Evolutionary conservation across 495 filamentous ascomycete species (phyloP), one percentile per base, ranked within the genome.

Genomic region (Acidomyces sp.): DNA sequence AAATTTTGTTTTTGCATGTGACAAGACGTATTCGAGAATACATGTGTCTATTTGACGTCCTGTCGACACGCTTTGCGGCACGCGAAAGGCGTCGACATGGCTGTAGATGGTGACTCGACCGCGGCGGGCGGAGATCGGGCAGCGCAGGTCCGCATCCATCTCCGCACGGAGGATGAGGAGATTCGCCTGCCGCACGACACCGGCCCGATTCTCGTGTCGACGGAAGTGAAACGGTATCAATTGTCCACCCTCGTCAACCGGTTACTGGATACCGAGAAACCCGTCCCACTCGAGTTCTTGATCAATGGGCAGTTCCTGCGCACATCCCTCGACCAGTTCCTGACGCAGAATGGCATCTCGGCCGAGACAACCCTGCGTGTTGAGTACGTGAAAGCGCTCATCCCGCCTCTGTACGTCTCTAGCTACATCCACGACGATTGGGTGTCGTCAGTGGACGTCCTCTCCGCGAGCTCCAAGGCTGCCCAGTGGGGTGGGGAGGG

Each of bases 361-460:
- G 69, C 85, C 21, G 90, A 97, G 63, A 78, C 78, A 6, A 84
- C 77, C 3, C 62, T 97, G 21, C 80, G 78, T 23, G 71, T 97
- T 31, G 86, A 95, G 66, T 97, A 95, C 64, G 84, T 93, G 6
- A 78, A 85, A 43, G 86, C 85, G 38, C 64, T 92, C 37, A 77
- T 93, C 56, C 90, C 90, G 0, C 92, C 90, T 16, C 64, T 79
- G 10, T 82, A 85, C 57, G 74, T 87, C 29, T 75, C 86, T 4
- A 83, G 80, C 39, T 95, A 92, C 60, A 75, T 93, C 63, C 86
- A 96, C 56, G 86, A 95, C 53, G 88, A 95, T 54, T 97, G 90
- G 90, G 81, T 97, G 23, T 81, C 79, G 57, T 69, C 74, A n/a
- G 80, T 94, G n/a, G 84, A 94, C 53, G 75, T 93, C 3, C 70